phyloP scores from a whole-genome alignment of 2,329 filamentous ascomycete species.

The Lasiodiplodia theobromae region DNA sequence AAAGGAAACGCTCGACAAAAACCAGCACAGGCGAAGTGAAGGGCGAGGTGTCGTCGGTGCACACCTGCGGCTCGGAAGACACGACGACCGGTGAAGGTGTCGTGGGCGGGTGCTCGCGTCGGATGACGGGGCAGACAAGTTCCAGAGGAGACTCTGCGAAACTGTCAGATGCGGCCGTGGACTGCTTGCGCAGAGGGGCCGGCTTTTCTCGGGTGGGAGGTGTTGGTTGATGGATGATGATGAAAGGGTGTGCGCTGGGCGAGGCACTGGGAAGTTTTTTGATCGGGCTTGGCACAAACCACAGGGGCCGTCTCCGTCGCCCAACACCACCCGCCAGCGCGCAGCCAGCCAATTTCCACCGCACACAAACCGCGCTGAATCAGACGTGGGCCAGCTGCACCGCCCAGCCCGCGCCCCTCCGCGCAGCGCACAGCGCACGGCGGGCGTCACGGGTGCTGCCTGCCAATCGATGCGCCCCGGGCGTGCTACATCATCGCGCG shows the following conservation, averaged over 20 bases:
- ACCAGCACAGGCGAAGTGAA: slow-evolving; percentile 28
- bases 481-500: slow-evolving; percentile 26
- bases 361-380: slow-evolving; percentile 12
- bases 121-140: slow-evolving; percentile 36
- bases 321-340: slow-evolving; percentile 16
- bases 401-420: slow-evolving; percentile 16
- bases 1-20: slow-evolving; percentile 28
- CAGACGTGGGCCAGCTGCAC: slow-evolving; percentile 4
- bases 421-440: slow-evolving; percentile 7
- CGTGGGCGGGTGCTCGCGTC: slow-evolving; percentile 16
- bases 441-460: slow-evolving; percentile 11
- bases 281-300: slow-evolving; percentile 24
- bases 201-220: slow-evolving; percentile 21
- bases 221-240: slow-evolving; percentile 30
- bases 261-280: slow-evolving; percentile 29
- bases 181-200: slow-evolving; percentile 28
- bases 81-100: slow-evolving; percentile 29
- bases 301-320: slow-evolving; percentile 20
- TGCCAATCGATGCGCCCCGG: slow-evolving; percentile 17
- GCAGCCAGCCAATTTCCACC: slow-evolving; percentile 4
- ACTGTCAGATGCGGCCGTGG: slow-evolving; percentile 43
- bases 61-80: slow-evolving; percentile 34
- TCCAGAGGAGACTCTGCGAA: slow-evolving; percentile 49
- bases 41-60: slow-evolving; percentile 22
- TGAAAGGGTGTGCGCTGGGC: slow-evolving; percentile 29